Percentiles rank a stretch among this genome's conserved stretches.
phyloP scores from a whole-genome alignment of 805 yeast genomes.

The Starmera pachycereana region DNA sequence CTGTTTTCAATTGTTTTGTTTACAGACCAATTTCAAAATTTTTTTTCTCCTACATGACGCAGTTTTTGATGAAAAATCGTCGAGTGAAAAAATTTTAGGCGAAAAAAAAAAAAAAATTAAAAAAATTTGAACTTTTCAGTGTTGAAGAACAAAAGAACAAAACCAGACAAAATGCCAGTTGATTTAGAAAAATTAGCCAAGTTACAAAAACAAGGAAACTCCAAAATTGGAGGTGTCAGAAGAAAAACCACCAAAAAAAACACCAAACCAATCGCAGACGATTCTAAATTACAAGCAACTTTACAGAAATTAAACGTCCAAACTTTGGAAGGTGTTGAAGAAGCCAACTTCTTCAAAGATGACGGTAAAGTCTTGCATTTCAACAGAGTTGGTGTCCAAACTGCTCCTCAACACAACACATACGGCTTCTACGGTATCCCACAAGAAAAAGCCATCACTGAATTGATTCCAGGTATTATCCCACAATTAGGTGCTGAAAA shows the following conservation, averaged over 20 bases:
- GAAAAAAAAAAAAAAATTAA: no score
- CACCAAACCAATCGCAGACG: slow-evolving; percentile 66
- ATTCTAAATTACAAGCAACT: slow-evolving; percentile 82
- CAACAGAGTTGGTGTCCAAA: slow-evolving; percentile 93
- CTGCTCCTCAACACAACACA: slow-evolving; percentile 83
- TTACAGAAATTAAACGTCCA: slow-evolving; percentile 84
- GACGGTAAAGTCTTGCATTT: slow-evolving; percentile 95
- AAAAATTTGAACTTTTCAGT: no score
- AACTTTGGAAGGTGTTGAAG: slow-evolving; percentile 83
- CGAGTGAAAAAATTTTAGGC: no score
- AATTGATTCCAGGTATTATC: slow-evolving; percentile 86
- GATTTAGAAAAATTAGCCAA: slow-evolving; percentile 93
- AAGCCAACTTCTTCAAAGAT: slow-evolving; percentile 95
- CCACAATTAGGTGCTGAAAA: slow-evolving; percentile 96
- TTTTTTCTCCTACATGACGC: no score
- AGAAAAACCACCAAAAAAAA: slow-evolving; percentile 78
- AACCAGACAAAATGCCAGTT: slow-evolving; percentile 52
- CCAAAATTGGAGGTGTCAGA: slow-evolving; percentile 83
- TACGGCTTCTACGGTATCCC: slow-evolving; percentile 93
- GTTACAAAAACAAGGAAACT: slow-evolving; percentile 76
- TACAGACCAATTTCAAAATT: no score
- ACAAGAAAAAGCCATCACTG: slow-evolving; percentile 85
- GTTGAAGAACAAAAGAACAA: not conserved
- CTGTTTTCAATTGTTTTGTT: no score
- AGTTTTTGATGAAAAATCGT: no score